Evolutionary conservation across 208 protist genomes (phyloP), one percentile per base, ranked within the genome.

Genomic region (Crithidia thermophila): DNA sequence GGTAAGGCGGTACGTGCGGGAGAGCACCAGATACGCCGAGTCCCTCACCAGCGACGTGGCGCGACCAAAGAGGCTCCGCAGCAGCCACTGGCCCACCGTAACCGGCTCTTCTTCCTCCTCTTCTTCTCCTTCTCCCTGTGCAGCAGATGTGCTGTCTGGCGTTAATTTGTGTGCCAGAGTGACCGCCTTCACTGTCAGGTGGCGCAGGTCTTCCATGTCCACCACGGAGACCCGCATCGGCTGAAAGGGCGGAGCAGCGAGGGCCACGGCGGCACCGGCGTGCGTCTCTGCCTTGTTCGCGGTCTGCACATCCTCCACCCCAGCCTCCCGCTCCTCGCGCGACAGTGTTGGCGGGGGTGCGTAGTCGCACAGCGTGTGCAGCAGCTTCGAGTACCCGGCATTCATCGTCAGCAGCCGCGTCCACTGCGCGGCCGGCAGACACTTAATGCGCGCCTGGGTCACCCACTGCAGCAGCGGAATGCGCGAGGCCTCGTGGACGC

Each of bases 381-480:
- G 9, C 9, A 70, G 49, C 23, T 31, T 21, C 0, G 21, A 21
- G 40, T 64, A 77, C 13, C 46, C 71, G 14, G 25, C 13, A 27
- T 52, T 66, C 4, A 39, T 11, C n/a, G 27, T 53, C 28, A 77
- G 49, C 30, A 77, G 51, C 2, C 3, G 25, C 18, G 43, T 74
- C 61, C 50, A 77, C 42, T 58, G 47, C 14, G 34, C 23, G 3
- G 40, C 16, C 0, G 75, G 58, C 33, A 81, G 31, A n/a, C 57
- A 46, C 10, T 69, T 62, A 13, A 77, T 33, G 20, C 72, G 55
- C 30, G 68, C 70, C 45, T 67, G 72, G 10, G 66, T n/a, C 0
- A 72, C 50, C 28, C 60, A 58, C 14, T 69, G 75, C 25, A 88
- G 64, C 10, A 88, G 63, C 9, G 82, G 82, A 28, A 85, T 75